phyloP scores from a whole-genome alignment of 1,284 basidiomycete species.

The Puccinia coronata region DNA sequence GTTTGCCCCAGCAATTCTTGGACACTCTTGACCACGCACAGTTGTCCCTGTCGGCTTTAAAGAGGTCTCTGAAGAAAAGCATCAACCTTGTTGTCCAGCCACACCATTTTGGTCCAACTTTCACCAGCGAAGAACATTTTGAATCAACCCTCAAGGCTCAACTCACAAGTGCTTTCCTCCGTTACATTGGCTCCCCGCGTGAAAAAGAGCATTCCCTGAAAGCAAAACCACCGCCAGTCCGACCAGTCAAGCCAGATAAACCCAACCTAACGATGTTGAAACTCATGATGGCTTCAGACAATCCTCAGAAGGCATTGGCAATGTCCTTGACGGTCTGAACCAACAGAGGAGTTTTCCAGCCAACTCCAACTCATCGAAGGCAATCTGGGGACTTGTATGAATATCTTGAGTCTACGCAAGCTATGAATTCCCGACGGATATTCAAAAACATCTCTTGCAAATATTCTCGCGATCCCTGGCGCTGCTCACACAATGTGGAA shows the following conservation, averaged over 20 bases:
- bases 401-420: background rate
- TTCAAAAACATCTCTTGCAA: background rate
- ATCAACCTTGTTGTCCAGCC: background rate
- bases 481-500: background rate
- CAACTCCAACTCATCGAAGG: constrained; percentile 13
- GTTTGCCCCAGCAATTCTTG: background rate
- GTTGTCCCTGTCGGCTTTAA: background rate
- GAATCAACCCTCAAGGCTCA: constrained; percentile 1
- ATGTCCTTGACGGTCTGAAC: background rate
- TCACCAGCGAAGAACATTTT: background rate
- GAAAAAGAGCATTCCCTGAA: background rate
- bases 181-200: background rate
- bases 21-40: background rate
- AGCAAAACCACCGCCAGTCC: background rate
- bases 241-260: background rate
- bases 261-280: background rate
- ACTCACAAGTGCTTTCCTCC: background rate
- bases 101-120: background rate
- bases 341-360: background rate
- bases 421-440: background rate
- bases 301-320: constrained; percentile 25
- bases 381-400: constrained; percentile 15
- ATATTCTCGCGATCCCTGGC: background rate
- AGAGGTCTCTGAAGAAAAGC: background rate
- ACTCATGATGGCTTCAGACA: constrained; percentile 25